These are phyloP conservation scores for Venturia pyrina DNA, from an alignment of 2,329 filamentous ascomycete species.

Conservation along the genomic window DNA sequence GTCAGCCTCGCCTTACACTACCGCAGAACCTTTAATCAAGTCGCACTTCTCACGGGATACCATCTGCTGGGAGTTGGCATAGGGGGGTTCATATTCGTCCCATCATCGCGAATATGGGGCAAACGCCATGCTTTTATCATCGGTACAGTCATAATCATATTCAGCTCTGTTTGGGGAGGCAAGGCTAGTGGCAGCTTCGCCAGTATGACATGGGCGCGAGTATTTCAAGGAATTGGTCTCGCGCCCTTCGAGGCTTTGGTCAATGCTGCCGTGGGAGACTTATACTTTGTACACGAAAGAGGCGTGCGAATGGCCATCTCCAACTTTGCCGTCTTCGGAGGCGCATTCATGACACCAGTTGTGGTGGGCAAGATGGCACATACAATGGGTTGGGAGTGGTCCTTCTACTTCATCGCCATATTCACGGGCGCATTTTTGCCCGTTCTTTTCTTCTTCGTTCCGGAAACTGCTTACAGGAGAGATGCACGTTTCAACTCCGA, in stretches of 20 bases:
- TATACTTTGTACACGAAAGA: conserved; percentile 82
- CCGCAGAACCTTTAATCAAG: conserved; percentile 55
- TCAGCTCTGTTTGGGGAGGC: conserved; percentile 70
- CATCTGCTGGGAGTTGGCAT: conserved; percentile 75
- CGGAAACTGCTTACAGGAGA: conserved; percentile 72
- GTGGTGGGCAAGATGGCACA: conserved; percentile 77
- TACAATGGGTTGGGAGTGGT: conserved; percentile 72
- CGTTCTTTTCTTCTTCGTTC: conserved; percentile 65
- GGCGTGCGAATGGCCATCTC: conserved; percentile 79
- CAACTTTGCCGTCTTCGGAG: conserved; percentile 61
- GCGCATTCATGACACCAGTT: conserved; percentile 74
- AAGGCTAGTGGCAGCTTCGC: conserved; percentile 56
- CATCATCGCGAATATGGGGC: conserved; percentile 81
- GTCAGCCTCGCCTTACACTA: conserved; percentile 65
- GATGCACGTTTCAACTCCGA: conserved; percentile 61
- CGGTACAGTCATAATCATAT: conserved; percentile 63
- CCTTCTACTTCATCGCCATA: conserved; percentile 80
- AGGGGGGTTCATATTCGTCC: conserved; percentile 76
- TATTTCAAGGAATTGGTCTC: conserved; percentile 77
- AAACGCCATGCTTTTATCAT: conserved; percentile 82
- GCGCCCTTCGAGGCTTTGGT: conserved; percentile 86
- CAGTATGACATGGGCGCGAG: conserved; percentile 65
- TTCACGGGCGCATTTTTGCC: conserved; percentile 64
- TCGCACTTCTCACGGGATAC: conserved; percentile 78
- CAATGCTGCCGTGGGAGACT: conserved; percentile 78